Evolutionary conservation across 2,329 filamentous ascomycete species (phyloP).

Genomic region (Colletotrichum incanum): DNA sequence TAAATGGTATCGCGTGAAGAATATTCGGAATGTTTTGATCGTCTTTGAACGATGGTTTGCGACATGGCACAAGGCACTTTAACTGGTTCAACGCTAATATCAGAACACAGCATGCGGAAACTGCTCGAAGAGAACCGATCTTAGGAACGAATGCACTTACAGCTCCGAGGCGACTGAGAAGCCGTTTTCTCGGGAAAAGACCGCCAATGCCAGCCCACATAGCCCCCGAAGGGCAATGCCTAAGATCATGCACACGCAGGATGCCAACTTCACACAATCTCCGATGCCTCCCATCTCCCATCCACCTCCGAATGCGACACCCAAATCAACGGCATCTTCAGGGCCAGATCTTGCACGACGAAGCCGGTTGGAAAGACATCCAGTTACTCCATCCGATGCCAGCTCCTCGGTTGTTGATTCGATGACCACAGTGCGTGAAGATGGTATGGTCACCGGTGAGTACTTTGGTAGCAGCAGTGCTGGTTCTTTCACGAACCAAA

Average conservation of each 20-base stretch:
- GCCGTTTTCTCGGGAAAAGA: conserved; percentile 2
- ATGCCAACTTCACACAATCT: conserved; percentile 18
- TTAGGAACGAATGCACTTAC: conserved; percentile 51
- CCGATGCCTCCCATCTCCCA: conserved; percentile 1
- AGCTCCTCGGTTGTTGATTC: conserved; percentile 58
- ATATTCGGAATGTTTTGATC: background rate
- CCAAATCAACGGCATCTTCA: conserved; percentile 25
- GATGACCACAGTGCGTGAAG: conserved; percentile 62
- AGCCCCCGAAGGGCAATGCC: conserved; percentile 7
- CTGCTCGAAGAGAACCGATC: conserved; percentile 50
- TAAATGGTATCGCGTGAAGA: background rate
- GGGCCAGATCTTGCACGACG: conserved; percentile 19
- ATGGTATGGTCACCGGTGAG: conserved; percentile 57
- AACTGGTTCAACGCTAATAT: background rate
- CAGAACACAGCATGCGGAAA: conserved; percentile 50
- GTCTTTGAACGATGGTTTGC: background rate
- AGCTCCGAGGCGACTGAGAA: conserved; percentile 40
- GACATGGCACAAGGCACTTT: too few relatives aligned
- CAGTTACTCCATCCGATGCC: conserved; percentile 34
- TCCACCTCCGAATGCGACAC: conserved; percentile 8
- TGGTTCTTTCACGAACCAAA: conserved; percentile 63
- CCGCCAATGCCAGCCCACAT: conserved; percentile 3
- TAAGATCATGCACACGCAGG: conserved; percentile 11
- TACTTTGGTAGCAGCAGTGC: conserved; percentile 65
- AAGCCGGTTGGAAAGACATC: conserved; percentile 24